Conservation (phyloP, 441 rosid genomes). For the Geranium incanum region DNA sequence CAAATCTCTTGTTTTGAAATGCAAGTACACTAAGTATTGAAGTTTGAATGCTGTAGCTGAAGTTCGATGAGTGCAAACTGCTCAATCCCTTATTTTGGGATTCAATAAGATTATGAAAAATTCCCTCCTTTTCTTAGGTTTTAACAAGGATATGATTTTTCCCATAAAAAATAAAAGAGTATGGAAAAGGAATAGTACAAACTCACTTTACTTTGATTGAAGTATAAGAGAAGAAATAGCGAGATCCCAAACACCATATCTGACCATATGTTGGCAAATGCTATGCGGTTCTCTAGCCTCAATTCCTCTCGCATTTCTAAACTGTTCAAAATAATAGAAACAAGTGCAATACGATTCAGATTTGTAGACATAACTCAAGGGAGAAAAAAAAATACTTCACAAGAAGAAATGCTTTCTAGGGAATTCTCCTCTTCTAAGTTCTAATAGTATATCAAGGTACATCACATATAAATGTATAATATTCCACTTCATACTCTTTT, state of each 20-base stretch:
- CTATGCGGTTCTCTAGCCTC: constrained; percentile 78
- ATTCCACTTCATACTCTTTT: not conserved
- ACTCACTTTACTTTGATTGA: constrained; percentile 84
- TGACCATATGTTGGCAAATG: constrained; percentile 93
- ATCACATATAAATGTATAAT: not conserved
- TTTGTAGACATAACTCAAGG: not conserved
- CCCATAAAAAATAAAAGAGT: not conserved
- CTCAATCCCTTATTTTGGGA: not conserved
- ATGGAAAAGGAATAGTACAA: constrained; percentile 6
- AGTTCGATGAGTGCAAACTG: not conserved
- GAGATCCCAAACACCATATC: constrained; percentile 87
- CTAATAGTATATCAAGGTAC: not conserved
- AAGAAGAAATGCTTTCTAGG: not conserved
- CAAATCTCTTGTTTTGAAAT: not conserved
- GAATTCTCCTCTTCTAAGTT: not conserved
- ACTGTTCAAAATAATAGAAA: constrained; percentile 38
- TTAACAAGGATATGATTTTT: not conserved
- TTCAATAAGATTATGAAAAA: not conserved
- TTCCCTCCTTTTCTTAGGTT: not conserved
- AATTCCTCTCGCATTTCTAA: constrained; percentile 77
- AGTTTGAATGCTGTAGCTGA: no score
- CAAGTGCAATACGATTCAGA: constrained; percentile 13
- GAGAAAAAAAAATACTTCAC: not conserved
- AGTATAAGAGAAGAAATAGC: constrained; percentile 57
- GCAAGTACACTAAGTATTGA: not conserved